Conservation (phyloP, 192 early-diverging fungal genomes). For the Coemansia sp. region DNA sequence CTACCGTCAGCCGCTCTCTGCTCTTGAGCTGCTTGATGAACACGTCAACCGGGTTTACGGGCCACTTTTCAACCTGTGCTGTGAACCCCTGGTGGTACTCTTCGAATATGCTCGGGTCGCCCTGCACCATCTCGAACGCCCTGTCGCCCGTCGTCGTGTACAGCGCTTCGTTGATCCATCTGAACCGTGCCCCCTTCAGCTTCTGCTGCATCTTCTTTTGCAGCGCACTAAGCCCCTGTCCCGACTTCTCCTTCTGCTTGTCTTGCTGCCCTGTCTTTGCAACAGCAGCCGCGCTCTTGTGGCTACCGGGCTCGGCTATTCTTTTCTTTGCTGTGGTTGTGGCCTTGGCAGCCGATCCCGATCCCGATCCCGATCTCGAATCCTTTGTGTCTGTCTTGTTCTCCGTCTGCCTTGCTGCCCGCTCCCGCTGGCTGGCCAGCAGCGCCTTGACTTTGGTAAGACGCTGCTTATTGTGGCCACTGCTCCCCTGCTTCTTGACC, state of each 20-base stretch:
- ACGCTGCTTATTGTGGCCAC: conserved; percentile 10
- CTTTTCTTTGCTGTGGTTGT: neutral
- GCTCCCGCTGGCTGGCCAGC: conserved; percentile 9
- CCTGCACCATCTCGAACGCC: conserved; percentile 71
- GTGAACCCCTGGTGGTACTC: conserved; percentile 96
- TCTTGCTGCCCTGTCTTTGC: too few relatives aligned
- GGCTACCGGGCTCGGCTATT: neutral
- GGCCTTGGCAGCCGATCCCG: neutral
- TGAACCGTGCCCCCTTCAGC: conserved; percentile 72
- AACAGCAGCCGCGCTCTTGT: too few relatives aligned
- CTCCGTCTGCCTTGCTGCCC: neutral
- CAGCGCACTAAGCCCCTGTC: conserved; percentile 21
- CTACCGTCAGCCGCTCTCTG: conserved; percentile 54
- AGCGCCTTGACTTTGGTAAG: conserved; percentile 28
- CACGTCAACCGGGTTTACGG: conserved; percentile 87
- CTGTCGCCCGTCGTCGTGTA: conserved; percentile 82
- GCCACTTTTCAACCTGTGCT: conserved; percentile 88
- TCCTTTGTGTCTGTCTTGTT: neutral
- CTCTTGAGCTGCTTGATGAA: conserved; percentile 64
- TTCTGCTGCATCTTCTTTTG: conserved; percentile 65
- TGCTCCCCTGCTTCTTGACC: conserved; percentile 9
- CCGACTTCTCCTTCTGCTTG: neutral
- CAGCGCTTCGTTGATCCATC: conserved; percentile 93
- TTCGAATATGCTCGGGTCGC: conserved; percentile 86
- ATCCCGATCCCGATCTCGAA: neutral